These are phyloP conservation scores for Leishmania guyanensis DNA, from an alignment of 208 protist genomes.

Conservation along the genomic window DNA sequence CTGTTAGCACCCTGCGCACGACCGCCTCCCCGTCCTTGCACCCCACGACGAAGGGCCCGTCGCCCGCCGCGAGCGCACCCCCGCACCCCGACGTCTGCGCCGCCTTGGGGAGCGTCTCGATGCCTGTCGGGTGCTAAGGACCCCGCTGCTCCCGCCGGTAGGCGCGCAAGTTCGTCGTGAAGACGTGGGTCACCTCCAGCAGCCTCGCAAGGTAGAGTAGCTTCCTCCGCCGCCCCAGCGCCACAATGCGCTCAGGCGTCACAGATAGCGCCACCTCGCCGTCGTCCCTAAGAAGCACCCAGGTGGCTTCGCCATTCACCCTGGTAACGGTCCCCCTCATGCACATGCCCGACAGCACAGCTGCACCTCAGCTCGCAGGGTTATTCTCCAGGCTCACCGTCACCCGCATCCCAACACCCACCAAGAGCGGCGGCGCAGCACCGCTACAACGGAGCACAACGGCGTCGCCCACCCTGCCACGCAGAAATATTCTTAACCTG, in stretches of 20 bases:
- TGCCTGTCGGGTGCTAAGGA: conserved; percentile 47
- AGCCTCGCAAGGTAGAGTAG: conserved; percentile 58
- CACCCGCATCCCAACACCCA: conserved; percentile 42
- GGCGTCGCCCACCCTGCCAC: conserved; percentile 5
- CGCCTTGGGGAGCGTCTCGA: conserved; percentile 32
- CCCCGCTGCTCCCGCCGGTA: conserved; percentile 54
- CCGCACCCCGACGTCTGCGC: neutral
- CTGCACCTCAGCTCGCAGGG: neutral
- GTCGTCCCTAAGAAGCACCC: conserved; percentile 78
- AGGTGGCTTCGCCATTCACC: conserved; percentile 82
- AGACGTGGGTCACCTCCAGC: conserved; percentile 59
- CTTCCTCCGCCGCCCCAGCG: conserved; percentile 53
- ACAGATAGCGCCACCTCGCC: conserved; percentile 77
- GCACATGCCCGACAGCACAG: conserved; percentile 35
- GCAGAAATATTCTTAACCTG: conserved; percentile 31
- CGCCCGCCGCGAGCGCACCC: conserved; percentile 1
- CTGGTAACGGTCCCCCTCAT: conserved; percentile 73
- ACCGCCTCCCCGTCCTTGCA: conserved; percentile 35
- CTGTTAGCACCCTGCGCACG: conserved; percentile 34
- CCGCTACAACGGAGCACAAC: conserved; percentile 1
- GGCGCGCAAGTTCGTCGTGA: conserved; percentile 52
- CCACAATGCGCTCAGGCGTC: conserved; percentile 55
- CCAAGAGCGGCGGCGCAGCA: conserved; percentile 28
- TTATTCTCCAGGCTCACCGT: conserved; percentile 32
- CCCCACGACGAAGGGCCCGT: conserved; percentile 21